Base-by-base conservation (phyloP, 345 rosid species). In the Eucalyptus rudis region DNA sequence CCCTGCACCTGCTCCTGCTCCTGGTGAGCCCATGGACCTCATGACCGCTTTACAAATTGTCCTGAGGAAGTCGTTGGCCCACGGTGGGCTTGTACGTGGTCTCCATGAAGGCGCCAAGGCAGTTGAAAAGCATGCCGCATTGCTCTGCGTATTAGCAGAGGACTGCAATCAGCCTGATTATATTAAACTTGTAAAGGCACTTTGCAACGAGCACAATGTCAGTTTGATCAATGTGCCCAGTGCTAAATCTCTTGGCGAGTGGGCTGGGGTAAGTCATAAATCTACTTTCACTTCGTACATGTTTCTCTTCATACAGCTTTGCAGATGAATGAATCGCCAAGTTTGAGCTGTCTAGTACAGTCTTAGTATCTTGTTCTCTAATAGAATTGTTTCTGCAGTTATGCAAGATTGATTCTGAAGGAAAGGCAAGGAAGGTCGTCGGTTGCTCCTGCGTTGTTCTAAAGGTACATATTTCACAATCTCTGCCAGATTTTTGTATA, bases 91-190 rank as follows among this genome's bases (percentile, higher is more conserved):
- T 56, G 88, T 92, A 7, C 94, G 95, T 29, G 99, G 99, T 54
- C 96, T 97, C 52, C 98, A 95, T 44, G 98, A 96, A 89, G 91
- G 95, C 36, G 96, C 98, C 19, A 97, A 97, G 92, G 95, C 94
- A 71, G 92, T 97, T 36, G 99, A 97, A 93, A 96, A 96, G 95
- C 95, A 94, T 86, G 93, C 91, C 4, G 97, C 95, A 29, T 95
- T 93, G 94, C 95, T 97, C 13, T 93, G 95, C 90, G 94, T 97
- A 19, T 86, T 97, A 93, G 98, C 99, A 33, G 98, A 97, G 90
- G 98, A 96, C 89, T 97, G 99, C 86, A 90, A 96, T 91, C 98
- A 96, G 87, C 97, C 99, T 88, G 98, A 96, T 88, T 97, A 97
- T 84, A 91, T 95, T 76, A 96, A 97, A 91, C 92, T 96, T 52